Evolutionary conservation across 108 stramenopile genomes (phyloP).

Genomic region (Epithemia pelagica): DNA sequence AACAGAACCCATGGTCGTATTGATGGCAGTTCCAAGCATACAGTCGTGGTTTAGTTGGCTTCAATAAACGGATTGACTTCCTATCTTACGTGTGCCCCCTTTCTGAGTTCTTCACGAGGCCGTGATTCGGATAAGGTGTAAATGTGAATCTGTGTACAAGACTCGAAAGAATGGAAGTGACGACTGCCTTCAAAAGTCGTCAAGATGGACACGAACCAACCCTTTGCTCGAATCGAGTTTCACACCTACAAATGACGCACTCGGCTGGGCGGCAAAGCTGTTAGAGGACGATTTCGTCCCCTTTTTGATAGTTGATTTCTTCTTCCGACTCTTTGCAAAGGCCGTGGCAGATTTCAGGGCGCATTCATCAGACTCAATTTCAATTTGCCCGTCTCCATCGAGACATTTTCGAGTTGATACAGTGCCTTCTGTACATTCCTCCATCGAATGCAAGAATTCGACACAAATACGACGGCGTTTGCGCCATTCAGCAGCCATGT

Average conservation of each 20-base stretch:
- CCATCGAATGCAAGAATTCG: constrained; percentile 47
- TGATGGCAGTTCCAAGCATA: no score
- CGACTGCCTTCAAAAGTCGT: no score
- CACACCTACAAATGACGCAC: constrained; percentile 1
- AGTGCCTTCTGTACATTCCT: constrained; percentile 57
- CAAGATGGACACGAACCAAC: constrained; percentile 7
- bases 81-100: no score
- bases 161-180: no score
- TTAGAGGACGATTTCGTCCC: background rate
- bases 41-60: no score
- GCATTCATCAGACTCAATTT: constrained; percentile 63
- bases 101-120: no score
- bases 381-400: constrained; percentile 65
- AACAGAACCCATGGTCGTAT: no score
- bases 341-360: constrained; percentile 38
- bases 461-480: constrained; percentile 51
- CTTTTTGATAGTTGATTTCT: background rate
- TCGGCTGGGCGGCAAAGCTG: background rate
- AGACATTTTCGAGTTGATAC: constrained; percentile 56
- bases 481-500: constrained; percentile 58
- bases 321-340: constrained; percentile 28
- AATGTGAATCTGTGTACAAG: no score
- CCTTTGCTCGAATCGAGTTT: background rate
- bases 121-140: no score
- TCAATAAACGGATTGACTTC: no score